Percentiles rank a stretch among this genome's conserved stretches.
Conservation (phyloP, 805 yeast species). For the Sungouiozyma ichnusensis region DNA sequence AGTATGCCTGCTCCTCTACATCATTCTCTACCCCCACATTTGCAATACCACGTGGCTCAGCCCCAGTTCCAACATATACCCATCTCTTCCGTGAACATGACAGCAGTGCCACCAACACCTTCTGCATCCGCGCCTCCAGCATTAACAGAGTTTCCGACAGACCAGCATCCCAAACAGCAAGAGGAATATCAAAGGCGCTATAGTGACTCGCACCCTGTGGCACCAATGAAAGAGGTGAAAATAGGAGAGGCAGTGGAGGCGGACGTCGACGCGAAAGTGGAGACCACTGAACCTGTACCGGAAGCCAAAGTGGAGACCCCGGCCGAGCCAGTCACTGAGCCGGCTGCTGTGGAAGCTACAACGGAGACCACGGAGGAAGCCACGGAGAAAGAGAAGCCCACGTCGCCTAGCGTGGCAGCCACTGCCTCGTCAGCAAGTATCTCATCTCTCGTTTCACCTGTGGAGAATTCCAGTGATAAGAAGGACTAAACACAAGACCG, state of each 20-base stretch:
- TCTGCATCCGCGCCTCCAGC: background rate
- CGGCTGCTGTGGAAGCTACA: background rate
- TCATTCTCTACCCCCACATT: background rate
- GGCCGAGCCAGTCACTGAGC: too few relatives aligned
- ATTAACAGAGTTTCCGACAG: background rate
- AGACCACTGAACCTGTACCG: too few relatives aligned
- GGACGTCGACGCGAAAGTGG: too few relatives aligned
- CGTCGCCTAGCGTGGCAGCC: background rate
- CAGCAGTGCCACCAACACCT: background rate
- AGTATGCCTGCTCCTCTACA: background rate
- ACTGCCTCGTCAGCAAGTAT: background rate
- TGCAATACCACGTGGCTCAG: background rate
- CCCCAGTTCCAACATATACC: background rate
- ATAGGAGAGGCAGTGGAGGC: too few relatives aligned
- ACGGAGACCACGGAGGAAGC: too few relatives aligned
- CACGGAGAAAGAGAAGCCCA: background rate
- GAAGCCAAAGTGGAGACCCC: too few relatives aligned
- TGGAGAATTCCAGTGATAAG: background rate
- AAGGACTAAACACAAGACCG: background rate
- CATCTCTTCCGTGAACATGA: background rate
- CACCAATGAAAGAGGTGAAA: background rate
- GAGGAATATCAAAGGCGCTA: background rate
- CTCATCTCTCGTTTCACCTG: background rate
- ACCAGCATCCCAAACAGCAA: background rate
- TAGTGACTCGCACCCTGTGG: background rate